Evolutionary conservation across 1,284 basidiomycete genomes (phyloP), one percentile per base, ranked within the genome.

Genomic region (Ceratobasidium sp.): DNA sequence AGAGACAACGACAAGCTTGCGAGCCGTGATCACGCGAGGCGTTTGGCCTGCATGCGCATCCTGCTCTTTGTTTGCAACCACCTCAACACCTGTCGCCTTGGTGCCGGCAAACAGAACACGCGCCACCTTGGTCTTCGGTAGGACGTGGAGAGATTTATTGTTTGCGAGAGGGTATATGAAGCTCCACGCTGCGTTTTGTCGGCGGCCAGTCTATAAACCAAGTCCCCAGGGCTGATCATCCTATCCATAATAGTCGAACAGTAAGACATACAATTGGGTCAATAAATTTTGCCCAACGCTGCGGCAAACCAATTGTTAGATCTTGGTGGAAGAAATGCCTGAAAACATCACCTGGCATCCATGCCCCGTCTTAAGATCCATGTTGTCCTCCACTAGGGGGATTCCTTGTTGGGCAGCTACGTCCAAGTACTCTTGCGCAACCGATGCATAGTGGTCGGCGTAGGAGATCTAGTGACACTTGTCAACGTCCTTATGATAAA

Each of bases 221-320:
- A 13, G 11, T 34, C 4, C 34, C 34, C 34, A 34, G 34, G 8
- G 34, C 8, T 8, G 34, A 34, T 34, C 34, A 34, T 34, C 8
- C 34, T 34, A 34, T 34, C 8, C 46, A 22, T 48, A 22, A 22
- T 13, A n/a, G 22, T 11, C 14, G n/a, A 9, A 41, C 31, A n/a
- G 16, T 19, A n/a, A 16, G 8, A 72, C 68, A n/a, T 49, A 72
- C 69, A 41, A 34, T 56, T 14, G 59, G 71, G 41, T 73, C 59
- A 13, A 73, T 49, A 59, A 59, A 73, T 53, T 73, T 73, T 22
- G 71, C 71, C 71, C 71, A 73, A n/a, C 71, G 71, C 71, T 73
- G 6, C n/a, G 8, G 19, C 7, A 43, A 14, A 19, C 19, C 19
- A 48, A 37, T 37, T 6, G 34, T 37, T 37, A 37, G 34, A 37